These are phyloP conservation scores for Angophora floribunda DNA, from an alignment of 345 rosid species.

Conservation along the genomic window DNA sequence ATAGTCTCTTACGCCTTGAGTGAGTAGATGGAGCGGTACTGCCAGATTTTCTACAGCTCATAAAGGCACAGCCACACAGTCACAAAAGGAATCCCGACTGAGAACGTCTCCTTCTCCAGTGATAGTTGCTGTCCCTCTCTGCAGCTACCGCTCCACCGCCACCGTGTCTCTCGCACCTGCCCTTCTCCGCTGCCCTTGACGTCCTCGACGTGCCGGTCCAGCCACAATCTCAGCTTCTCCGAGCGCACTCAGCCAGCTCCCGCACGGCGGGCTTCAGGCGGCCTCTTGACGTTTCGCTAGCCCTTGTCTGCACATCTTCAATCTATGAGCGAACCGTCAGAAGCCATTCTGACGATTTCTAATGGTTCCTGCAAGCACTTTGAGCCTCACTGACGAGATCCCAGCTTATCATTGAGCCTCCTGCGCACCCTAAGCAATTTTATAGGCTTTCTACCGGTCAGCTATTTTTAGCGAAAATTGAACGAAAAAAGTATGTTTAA, in stretches of 20 bases:
- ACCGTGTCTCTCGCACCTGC: background rate
- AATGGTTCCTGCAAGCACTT: background rate
- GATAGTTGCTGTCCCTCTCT: background rate
- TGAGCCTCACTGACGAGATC: background rate
- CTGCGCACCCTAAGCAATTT: background rate
- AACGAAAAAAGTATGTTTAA: fast-evolving
- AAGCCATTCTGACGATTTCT: background rate
- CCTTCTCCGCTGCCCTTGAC: background rate
- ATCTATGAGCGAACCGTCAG: background rate
- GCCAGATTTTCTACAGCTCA: background rate
- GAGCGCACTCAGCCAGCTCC: background rate
- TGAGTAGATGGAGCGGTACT: no score
- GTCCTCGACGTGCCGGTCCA: background rate
- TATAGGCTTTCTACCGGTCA: fast-evolving
- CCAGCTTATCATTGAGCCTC: background rate
- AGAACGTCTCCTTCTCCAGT: background rate
- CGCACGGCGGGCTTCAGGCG: fast-evolving
- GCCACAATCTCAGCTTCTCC: background rate
- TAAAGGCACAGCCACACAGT: background rate
- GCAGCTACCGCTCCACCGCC: background rate
- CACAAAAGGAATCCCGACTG: background rate
- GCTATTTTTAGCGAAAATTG: fast-evolving
- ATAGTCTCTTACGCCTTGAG: fast-evolving
- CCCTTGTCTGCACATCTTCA: background rate
- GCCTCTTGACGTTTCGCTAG: background rate